Evolutionary conservation across 768 basidiomycete species (phyloP).

Genomic region (Naematelia aurantialba): DNA sequence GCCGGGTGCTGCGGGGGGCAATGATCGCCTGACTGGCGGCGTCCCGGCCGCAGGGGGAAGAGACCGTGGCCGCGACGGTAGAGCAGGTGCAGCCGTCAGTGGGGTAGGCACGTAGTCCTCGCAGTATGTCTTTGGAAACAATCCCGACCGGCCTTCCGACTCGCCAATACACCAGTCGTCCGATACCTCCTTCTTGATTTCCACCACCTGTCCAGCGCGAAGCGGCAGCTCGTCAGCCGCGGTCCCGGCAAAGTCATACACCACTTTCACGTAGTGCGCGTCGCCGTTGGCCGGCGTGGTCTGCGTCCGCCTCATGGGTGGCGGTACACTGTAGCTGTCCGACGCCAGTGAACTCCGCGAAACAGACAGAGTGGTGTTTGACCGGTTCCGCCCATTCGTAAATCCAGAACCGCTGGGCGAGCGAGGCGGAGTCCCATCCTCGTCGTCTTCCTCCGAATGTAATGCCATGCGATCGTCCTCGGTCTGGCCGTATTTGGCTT

Average conservation of each 20-base stretch:
- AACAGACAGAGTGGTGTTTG: constrained; percentile 12
- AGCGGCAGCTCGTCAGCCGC: constrained; percentile 76
- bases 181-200: constrained; percentile 72
- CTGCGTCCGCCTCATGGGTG: constrained; percentile 27
- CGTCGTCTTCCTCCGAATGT: constrained; percentile 39
- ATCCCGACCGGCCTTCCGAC: constrained; percentile 62
- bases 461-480: constrained; percentile 20
- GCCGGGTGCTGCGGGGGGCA: not conserved
- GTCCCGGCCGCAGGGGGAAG: constrained; percentile 31
- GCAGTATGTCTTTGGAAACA: constrained; percentile 77
- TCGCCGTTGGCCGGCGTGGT: constrained; percentile 17
- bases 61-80: constrained; percentile 11
- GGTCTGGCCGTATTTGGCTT: constrained; percentile 29
- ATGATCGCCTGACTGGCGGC: not conserved
- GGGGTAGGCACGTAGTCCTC: constrained; percentile 53
- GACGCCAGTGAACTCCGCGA: not conserved
- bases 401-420: constrained; percentile 3
- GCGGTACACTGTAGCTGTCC: constrained; percentile 8
- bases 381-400: constrained; percentile 23
- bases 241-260: constrained; percentile 67
- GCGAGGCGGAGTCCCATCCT: constrained; percentile 16
- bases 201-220: constrained; percentile 68
- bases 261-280: constrained; percentile 57
- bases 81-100: constrained; percentile 14
- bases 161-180: constrained; percentile 92